These are phyloP conservation scores for Pilasporangium apinafurcum DNA, from an alignment of 352 stramenopile genomes.

Conservation along the genomic window DNA sequence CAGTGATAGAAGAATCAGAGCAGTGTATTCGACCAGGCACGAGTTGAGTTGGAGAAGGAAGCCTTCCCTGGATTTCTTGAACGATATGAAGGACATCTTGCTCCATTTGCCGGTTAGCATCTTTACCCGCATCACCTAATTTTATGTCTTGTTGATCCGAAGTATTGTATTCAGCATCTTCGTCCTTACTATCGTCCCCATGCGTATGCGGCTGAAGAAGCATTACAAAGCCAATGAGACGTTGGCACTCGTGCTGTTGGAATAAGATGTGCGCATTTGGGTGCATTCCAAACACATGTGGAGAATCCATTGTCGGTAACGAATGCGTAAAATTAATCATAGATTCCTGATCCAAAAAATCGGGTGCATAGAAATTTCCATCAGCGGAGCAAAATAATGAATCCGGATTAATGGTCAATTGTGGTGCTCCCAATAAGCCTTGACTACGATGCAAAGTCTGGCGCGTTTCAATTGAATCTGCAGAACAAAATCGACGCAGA, in stretches of 20 bases:
- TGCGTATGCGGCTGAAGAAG: slow-evolving; percentile 31
- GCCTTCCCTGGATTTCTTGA: slow-evolving; percentile 15
- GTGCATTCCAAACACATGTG: slow-evolving; percentile 80
- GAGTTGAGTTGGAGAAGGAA: too few species aligned
- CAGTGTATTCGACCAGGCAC: too few species aligned
- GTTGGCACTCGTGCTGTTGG: slow-evolving; percentile 46
- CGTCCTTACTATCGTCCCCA: not conserved
- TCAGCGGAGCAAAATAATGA: slow-evolving; percentile 20
- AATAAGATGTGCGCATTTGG: slow-evolving; percentile 72
- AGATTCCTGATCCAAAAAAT: slow-evolving; percentile 22
- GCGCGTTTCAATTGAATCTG: slow-evolving; percentile 5
- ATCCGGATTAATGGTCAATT: too few species aligned
- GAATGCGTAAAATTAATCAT: slow-evolving; percentile 48
- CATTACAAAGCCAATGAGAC: slow-evolving; percentile 24
- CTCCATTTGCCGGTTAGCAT: slow-evolving; percentile 6
- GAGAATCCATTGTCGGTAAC: slow-evolving; percentile 38
- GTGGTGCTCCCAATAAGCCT: not conserved
- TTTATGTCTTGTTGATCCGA: too few species aligned
- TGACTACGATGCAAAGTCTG: not conserved
- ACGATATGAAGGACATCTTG: slow-evolving; percentile 7
- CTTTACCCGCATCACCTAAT: not conserved
- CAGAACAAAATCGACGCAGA: slow-evolving; percentile 56
- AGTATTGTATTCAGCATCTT: too few species aligned
- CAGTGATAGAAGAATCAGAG: too few species aligned
- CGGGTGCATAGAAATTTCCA: slow-evolving; percentile 32